Evolutionary conservation across 352 stramenopile genomes (phyloP).

Genomic region (Globisporangium heterothallicum): DNA sequence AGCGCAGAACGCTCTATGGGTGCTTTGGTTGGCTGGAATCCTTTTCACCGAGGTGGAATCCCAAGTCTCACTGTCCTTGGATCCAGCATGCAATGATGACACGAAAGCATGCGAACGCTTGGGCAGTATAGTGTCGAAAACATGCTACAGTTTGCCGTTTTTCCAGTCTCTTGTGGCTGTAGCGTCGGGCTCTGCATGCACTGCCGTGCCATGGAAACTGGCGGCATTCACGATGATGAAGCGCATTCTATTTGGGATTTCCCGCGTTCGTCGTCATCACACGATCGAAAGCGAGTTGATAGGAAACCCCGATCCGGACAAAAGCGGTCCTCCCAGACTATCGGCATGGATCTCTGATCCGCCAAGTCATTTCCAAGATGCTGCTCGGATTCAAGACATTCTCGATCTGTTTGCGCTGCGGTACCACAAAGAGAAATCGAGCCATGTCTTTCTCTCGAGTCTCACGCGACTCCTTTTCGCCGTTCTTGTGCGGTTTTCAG

Average conservation of each 20-base stretch:
- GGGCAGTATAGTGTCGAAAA: not conserved
- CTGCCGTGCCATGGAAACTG: conserved; percentile 22
- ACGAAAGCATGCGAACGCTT: not conserved
- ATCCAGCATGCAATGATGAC: not conserved
- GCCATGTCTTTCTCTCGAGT: conserved; percentile 28
- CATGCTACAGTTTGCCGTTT: conserved; percentile 23
- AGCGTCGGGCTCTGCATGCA: conserved; percentile 4
- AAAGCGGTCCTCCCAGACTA: not conserved
- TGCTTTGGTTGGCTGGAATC: conserved; percentile 26
- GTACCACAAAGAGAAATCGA: conserved; percentile 23
- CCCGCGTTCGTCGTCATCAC: not conserved
- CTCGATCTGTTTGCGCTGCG: conserved; percentile 27
- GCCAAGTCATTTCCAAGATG: not conserved
- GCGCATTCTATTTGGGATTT: conserved; percentile 3
- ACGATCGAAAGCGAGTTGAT: no score
- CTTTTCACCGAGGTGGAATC: conserved; percentile 13
- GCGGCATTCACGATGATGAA: conserved; percentile 24
- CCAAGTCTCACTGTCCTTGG: no score
- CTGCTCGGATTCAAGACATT: conserved; percentile 21
- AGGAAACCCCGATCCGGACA: no score
- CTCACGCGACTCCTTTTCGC: conserved; percentile 25
- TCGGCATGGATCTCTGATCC: conserved; percentile 1
- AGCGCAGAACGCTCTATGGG: conserved; percentile 17
- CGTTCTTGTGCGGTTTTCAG: conserved; percentile 22
- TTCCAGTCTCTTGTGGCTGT: conserved; percentile 23